phyloP scores from a whole-genome alignment of 768 basidiomycete species.

The Tulasnella sp. region DNA sequence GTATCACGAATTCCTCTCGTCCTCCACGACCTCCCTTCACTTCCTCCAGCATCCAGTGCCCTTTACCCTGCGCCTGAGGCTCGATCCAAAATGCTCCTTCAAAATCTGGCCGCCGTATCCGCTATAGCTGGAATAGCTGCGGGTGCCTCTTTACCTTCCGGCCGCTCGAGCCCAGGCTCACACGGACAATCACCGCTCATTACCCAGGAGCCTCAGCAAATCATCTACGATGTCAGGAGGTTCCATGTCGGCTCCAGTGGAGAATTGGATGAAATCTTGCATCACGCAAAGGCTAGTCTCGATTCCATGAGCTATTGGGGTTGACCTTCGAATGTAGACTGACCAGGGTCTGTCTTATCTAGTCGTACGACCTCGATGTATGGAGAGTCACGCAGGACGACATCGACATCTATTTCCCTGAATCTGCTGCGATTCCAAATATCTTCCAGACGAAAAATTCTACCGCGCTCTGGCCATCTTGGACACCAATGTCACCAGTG shows the following conservation, averaged over 20 bases:
- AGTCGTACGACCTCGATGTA: slow-evolving; percentile 20
- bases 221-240: neutral
- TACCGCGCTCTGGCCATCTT: neutral
- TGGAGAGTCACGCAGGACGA: slow-evolving; percentile 19
- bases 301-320: neutral
- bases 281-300: neutral
- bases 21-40: neutral
- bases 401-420: slow-evolving; percentile 24
- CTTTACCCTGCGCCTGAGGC: neutral
- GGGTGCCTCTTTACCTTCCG: neutral
- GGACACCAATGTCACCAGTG: neutral
- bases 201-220: neutral
- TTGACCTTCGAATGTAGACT: neutral
- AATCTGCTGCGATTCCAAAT: neutral
- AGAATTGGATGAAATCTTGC: neutral
- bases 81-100: neutral
- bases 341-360: neutral
- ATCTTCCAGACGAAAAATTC: slow-evolving; percentile 12
- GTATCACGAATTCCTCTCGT: slow-evolving; percentile 2
- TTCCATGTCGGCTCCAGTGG: neutral
- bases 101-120: neutral
- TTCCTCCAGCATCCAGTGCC: neutral
- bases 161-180: neutral
- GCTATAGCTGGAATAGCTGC: slow-evolving; percentile 4
- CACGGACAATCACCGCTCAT: slow-evolving; percentile 1